A percentile compares a stretch with the other conserved stretches of the same genome.
phyloP scores from a whole-genome alignment of 768 basidiomycete species.

The Mycena leptocephala region DNA sequence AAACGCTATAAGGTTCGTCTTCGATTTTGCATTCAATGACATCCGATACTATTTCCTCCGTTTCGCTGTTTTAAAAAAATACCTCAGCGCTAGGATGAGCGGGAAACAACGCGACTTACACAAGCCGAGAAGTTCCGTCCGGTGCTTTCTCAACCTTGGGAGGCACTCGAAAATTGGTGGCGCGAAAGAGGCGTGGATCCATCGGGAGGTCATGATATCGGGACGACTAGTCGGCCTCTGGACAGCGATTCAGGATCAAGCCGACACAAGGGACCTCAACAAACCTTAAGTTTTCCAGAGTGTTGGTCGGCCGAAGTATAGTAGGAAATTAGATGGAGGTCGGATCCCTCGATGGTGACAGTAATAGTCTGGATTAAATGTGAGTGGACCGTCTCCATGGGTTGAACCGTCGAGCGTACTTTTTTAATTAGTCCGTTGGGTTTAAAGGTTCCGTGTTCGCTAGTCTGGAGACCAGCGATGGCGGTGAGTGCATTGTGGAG shows the following conservation, averaged over 20 bases:
- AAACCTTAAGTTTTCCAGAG: slow-evolving; percentile 73
- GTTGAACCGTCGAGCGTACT: slow-evolving; percentile 47
- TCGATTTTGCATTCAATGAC: slow-evolving; percentile 65
- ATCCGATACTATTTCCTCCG: slow-evolving; percentile 59
- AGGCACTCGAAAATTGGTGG: slow-evolving; percentile 88
- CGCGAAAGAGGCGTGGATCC: slow-evolving; percentile 83
- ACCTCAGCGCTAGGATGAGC: slow-evolving; percentile 14
- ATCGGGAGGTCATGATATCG: slow-evolving; percentile 84
- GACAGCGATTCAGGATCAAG: slow-evolving; percentile 18
- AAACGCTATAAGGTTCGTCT: slow-evolving; percentile 60
- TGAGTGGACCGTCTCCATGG: slow-evolving; percentile 6
- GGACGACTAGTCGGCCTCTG: slow-evolving; percentile 78
- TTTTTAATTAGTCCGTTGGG: slow-evolving; percentile 88
- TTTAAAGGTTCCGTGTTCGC: slow-evolving; percentile 76
- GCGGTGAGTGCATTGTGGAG: slow-evolving; percentile 41
- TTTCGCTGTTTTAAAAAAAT: slow-evolving; percentile 48
- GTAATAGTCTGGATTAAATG: slow-evolving; percentile 80
- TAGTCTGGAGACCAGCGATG: slow-evolving; percentile 48
- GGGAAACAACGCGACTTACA: slow-evolving; percentile 59
- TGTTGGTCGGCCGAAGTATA: slow-evolving; percentile 87
- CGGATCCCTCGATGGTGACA: slow-evolving; percentile 82
- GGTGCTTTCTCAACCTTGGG: slow-evolving; percentile 84
- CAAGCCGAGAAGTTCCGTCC: slow-evolving; percentile 77
- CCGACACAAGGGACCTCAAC: slow-evolving; percentile 25
- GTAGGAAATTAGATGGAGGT: slow-evolving; percentile 89